A percentile compares a stretch with the other conserved stretches of the same genome.
Evolutionary conservation across 2,329 filamentous ascomycete species (phyloP).

Genomic region (Aspergillus neoniger): DNA sequence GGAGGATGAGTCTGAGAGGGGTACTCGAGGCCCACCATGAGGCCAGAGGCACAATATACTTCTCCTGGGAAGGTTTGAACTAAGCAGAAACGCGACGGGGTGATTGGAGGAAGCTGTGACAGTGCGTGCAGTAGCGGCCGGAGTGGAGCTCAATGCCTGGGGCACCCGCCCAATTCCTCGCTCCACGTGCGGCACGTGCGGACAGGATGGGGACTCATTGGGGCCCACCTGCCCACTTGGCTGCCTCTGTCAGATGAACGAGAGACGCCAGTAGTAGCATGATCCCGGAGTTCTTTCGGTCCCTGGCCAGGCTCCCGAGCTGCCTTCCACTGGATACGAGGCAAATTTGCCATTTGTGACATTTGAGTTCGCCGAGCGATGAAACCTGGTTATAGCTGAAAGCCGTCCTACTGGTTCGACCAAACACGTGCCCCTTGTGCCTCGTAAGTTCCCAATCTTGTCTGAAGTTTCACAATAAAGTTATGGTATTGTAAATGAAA

Average conservation of each 20-base stretch:
- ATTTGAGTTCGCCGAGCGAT: neutral
- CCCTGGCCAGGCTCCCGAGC: neutral
- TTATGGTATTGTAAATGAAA: neutral
- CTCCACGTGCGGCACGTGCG: conserved; percentile 19
- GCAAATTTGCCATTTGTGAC: neutral
- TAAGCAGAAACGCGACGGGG: neutral
- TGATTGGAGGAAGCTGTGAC: neutral
- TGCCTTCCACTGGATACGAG: neutral
- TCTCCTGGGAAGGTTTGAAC: conserved; percentile 8
- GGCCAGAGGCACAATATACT: neutral
- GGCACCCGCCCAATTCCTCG: conserved; percentile 15
- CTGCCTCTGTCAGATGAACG: neutral
- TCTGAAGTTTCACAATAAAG: neutral
- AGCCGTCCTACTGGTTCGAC: neutral
- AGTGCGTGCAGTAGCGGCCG: conserved; percentile 8
- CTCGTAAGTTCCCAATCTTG: neutral
- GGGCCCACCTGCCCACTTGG: neutral
- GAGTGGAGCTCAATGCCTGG: neutral
- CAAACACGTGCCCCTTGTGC: neutral
- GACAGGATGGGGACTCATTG: neutral
- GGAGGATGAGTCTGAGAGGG: neutral
- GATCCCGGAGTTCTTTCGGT: neutral
- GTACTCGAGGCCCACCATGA: neutral
- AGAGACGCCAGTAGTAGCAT: neutral
- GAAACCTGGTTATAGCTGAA: neutral